phyloP scores from a whole-genome alignment of 768 basidiomycete genomes.

The Glaciozyma antarctica region DNA sequence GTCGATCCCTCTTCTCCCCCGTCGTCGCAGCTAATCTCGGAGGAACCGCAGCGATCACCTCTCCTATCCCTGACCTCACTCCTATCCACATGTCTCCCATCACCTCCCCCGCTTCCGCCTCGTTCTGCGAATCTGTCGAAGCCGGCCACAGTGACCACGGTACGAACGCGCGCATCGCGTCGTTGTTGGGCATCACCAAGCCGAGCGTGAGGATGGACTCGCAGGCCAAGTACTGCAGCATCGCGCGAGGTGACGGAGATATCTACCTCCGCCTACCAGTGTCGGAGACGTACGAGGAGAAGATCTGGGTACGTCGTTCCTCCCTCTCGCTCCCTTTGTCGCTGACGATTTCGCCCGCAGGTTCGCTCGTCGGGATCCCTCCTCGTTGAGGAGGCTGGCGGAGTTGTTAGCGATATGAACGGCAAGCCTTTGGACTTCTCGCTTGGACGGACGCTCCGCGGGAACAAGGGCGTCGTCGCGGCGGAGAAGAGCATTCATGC shows the following conservation, averaged over 20 bases:
- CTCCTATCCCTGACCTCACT: slow-evolving; percentile 44
- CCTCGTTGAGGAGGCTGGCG: slow-evolving; percentile 80
- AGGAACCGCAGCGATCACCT: slow-evolving; percentile 30
- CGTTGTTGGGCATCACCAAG: slow-evolving; percentile 56
- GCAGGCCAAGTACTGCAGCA: slow-evolving; percentile 86
- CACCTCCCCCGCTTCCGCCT: slow-evolving; percentile 47
- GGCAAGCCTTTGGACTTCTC: slow-evolving; percentile 75
- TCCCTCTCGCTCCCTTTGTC: slow-evolving; percentile 3
- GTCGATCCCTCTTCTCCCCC: not conserved
- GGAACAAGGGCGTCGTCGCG: slow-evolving; percentile 80
- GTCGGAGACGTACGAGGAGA: slow-evolving; percentile 67
- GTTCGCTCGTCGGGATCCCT: slow-evolving; percentile 84
- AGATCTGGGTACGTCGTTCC: slow-evolving; percentile 70
- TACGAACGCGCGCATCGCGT: slow-evolving; percentile 64
- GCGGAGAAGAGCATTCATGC: slow-evolving; percentile 62
- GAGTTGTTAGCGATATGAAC: slow-evolving; percentile 72
- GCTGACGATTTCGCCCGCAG: slow-evolving; percentile 40
- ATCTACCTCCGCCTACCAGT: slow-evolving; percentile 73
- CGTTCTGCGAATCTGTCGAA: slow-evolving; percentile 85
- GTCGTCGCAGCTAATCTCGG: not conserved
- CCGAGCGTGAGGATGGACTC: slow-evolving; percentile 79
- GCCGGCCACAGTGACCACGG: slow-evolving; percentile 76
- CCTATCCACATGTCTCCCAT: slow-evolving; percentile 45
- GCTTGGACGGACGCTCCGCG: slow-evolving; percentile 69
- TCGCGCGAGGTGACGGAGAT: slow-evolving; percentile 76